A percentile compares a stretch with the other conserved stretches of the same genome.
phyloP scores from a whole-genome alignment of 805 yeast genomes.

The Monosporozyma aerobia region DNA sequence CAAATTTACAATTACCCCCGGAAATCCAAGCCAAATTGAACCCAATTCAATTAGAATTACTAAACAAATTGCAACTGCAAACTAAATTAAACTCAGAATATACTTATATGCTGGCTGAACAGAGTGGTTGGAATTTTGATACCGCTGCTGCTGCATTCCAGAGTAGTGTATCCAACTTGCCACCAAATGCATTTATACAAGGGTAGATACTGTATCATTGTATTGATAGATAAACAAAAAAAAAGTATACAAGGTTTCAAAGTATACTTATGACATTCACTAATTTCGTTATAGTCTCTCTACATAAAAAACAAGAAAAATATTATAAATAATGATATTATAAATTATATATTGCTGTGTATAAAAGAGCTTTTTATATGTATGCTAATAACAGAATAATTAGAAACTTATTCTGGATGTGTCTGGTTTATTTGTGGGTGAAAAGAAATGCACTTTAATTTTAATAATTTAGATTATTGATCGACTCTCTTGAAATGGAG shows the following conservation, averaged over 20 bases:
- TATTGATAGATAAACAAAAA: not conserved
- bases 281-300: not conserved
- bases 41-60: constrained; percentile 52
- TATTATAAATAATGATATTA: not conserved
- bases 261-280: not conserved
- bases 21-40: constrained; percentile 43
- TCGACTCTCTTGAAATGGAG: constrained; percentile 17
- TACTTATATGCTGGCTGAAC: constrained; percentile 76
- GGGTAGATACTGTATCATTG: not conserved
- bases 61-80: constrained; percentile 55
- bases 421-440: not conserved
- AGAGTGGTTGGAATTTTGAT: constrained; percentile 75
- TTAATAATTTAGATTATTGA: not conserved
- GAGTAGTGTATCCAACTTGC: constrained; percentile 50
- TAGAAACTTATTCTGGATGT: not conserved
- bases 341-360: not conserved
- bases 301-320: not conserved
- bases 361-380: not conserved
- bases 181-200: constrained; percentile 45
- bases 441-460: not conserved
- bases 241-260: not conserved
- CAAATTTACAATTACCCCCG: constrained; percentile 42
- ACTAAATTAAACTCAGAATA: constrained; percentile 71
- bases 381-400: not conserved
- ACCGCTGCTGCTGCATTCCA: constrained; percentile 63